Evolutionary conservation across 1,284 basidiomycete genomes (phyloP).

Genomic region (Rhodofomes roseus): DNA sequence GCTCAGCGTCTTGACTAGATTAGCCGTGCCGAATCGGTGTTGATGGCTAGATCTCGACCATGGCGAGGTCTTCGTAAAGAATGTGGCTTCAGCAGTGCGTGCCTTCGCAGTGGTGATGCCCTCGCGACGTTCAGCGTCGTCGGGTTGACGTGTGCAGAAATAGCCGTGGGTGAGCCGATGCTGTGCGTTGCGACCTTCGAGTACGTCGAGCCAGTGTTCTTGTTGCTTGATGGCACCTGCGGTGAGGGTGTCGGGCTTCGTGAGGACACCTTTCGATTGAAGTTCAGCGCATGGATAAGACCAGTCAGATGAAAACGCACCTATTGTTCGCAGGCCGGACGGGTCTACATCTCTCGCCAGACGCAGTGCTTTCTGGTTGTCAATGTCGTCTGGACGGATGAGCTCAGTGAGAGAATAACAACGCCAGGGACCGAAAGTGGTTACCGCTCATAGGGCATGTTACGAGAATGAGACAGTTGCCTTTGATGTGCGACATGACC

Average conservation of each 20-base stretch:
- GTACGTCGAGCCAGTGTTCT: slow-evolving; percentile 45
- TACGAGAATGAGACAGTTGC: slow-evolving; percentile 48
- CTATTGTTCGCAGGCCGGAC: slow-evolving; percentile 53
- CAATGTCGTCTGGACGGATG: slow-evolving; percentile 50
- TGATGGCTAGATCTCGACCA: slow-evolving; percentile 46
- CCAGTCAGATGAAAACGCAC: slow-evolving; percentile 25
- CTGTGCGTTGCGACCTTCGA: slow-evolving; percentile 37
- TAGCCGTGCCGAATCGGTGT: slow-evolving; percentile 50
- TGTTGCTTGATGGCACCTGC: slow-evolving; percentile 40
- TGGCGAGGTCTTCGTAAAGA: slow-evolving; percentile 45
- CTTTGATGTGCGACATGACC: slow-evolving; percentile 41
- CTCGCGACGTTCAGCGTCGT: slow-evolving; percentile 48
- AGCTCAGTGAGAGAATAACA: neutral
- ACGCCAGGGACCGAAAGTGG: neutral
- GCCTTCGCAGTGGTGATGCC: slow-evolving; percentile 35
- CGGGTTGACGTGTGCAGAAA: slow-evolving; percentile 63
- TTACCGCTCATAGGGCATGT: slow-evolving; percentile 60
- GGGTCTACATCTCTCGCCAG: slow-evolving; percentile 53
- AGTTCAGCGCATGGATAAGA: no score
- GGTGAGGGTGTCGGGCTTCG: slow-evolving; percentile 57
- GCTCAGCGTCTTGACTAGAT: slow-evolving; percentile 52
- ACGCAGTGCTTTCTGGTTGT: slow-evolving; percentile 55
- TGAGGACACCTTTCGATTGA: slow-evolving; percentile 47
- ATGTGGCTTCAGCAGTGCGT: slow-evolving; percentile 37
- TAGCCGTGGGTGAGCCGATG: slow-evolving; percentile 54